phyloP scores from a whole-genome alignment of 768 basidiomycete species.

The Podaxis sp. region DNA sequence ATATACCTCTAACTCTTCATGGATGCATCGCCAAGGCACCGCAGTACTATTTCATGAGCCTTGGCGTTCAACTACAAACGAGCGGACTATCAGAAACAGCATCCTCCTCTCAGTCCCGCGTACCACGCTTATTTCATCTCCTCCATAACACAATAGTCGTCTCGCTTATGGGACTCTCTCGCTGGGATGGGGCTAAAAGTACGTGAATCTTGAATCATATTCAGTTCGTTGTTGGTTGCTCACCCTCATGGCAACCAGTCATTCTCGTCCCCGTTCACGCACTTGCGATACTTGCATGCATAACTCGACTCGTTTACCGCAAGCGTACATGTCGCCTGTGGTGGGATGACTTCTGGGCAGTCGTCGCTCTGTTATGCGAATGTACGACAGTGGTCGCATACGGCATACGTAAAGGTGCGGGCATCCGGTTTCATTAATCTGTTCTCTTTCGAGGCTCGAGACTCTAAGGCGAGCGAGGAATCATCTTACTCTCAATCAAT shows the following conservation, averaged over 20 bases:
- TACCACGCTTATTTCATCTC: no score
- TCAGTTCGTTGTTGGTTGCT: neutral
- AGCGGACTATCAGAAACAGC: neutral
- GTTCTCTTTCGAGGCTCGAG: neutral
- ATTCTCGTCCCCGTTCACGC: conserved; percentile 6
- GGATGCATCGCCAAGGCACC: neutral
- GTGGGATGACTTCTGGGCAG: conserved; percentile 28
- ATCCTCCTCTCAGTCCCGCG: neutral
- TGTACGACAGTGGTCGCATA: conserved; percentile 1
- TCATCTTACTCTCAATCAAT: neutral
- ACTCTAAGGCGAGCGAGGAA: neutral
- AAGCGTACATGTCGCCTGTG: conserved; percentile 19
- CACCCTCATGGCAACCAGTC: neutral
- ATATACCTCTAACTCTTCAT: neutral
- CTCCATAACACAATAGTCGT: no score
- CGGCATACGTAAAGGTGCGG: conserved; percentile 11
- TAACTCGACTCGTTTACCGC: conserved; percentile 21
- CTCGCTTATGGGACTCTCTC: no score
- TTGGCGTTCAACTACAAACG: neutral
- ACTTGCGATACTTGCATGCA: conserved; percentile 17
- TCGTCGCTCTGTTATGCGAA: conserved; percentile 17
- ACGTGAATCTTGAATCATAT: neutral
- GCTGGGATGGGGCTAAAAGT: neutral
- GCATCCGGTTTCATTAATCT: conserved; percentile 6
- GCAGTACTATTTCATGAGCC: neutral